These are phyloP conservation scores for Neodidymelliopsis sp. DNA, from an alignment of 2,329 filamentous ascomycete genomes.

Conservation along the genomic window DNA sequence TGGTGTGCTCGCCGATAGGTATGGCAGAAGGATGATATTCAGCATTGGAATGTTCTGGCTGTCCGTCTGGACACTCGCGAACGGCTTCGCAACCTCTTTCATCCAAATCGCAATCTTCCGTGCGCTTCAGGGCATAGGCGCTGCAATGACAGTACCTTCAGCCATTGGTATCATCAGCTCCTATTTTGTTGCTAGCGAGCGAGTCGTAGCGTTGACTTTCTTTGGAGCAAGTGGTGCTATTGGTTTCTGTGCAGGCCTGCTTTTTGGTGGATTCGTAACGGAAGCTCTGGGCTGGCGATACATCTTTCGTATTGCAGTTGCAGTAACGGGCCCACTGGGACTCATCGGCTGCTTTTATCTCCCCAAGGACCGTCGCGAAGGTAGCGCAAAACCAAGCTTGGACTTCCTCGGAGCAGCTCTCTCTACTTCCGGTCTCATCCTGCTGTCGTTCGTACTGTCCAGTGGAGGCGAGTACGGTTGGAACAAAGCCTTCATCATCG, in stretches of 20 bases:
- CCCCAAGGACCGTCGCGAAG: conserved; percentile 10
- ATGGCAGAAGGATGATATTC: conserved; percentile 10
- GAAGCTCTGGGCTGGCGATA: conserved; percentile 16
- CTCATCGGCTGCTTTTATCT: conserved; percentile 5
- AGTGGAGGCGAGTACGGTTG: conserved; percentile 15
- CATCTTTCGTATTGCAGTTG: conserved; percentile 14
- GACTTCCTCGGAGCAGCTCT: conserved; percentile 12
- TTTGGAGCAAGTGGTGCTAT: conserved; percentile 17
- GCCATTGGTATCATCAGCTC: conserved; percentile 17
- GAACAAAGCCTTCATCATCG: conserved; percentile 15
- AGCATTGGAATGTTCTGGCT: conserved; percentile 14
- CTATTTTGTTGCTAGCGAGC: conserved; percentile 13
- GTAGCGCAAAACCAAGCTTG: conserved; percentile 13
- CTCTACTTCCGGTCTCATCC: conserved; percentile 7
- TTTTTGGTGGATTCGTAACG: conserved; percentile 15
- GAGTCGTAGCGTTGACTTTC: conserved; percentile 11
- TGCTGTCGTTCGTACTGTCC: conserved; percentile 12
- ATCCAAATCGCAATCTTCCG: conserved; percentile 16
- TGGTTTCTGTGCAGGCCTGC: conserved; percentile 11
- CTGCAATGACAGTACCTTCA: conserved; percentile 14
- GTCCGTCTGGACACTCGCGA: conserved; percentile 14
- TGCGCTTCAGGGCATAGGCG: conserved; percentile 13
- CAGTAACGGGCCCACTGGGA: conserved; percentile 6
- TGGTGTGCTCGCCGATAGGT: conserved; percentile 9
- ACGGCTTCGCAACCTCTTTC: conserved; percentile 11